Evolutionary conservation across 2,329 filamentous ascomycete genomes (phyloP).

Genomic region (Aspergillus clavatus): DNA sequence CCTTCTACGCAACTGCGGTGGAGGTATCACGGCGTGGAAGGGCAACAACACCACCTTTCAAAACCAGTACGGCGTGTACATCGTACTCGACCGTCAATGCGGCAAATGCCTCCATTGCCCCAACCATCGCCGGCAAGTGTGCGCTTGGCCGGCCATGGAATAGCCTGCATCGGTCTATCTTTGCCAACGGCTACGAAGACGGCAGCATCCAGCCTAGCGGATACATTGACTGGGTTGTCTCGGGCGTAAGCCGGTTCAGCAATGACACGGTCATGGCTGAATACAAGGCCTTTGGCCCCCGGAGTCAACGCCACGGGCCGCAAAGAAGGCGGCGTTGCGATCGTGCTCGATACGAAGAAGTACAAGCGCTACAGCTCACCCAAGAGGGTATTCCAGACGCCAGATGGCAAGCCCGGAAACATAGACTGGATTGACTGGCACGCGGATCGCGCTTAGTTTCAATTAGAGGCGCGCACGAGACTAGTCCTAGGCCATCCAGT

Average conservation of each 20-base stretch:
- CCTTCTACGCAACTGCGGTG: conserved; percentile 56
- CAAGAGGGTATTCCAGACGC: conserved; percentile 45
- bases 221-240: conserved; percentile 51
- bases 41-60: conserved; percentile 60
- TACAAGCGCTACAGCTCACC: conserved; percentile 38
- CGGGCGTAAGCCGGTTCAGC: conserved; percentile 36
- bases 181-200: conserved; percentile 53
- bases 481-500: no score
- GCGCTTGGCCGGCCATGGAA: conserved; percentile 62
- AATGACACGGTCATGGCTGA: conserved; percentile 55
- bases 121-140: conserved; percentile 45
- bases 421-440: conserved; percentile 46
- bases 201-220: conserved; percentile 49
- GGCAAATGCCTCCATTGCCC: conserved; percentile 46
- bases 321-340: conserved; percentile 39
- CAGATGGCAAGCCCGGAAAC: conserved; percentile 44
- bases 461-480: no score
- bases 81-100: conserved; percentile 53
- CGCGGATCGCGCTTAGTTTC: not conserved
- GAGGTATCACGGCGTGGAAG: conserved; percentile 67
- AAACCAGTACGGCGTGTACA: conserved; percentile 65
- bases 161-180: conserved; percentile 53
- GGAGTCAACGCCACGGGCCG: conserved; percentile 51
- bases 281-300: conserved; percentile 49
- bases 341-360: conserved; percentile 40